A percentile compares a stretch with the other conserved stretches of the same genome.
Evolutionary conservation across 495 filamentous ascomycete genomes (phyloP).

Genomic region (Penicillium diatomitis): DNA sequence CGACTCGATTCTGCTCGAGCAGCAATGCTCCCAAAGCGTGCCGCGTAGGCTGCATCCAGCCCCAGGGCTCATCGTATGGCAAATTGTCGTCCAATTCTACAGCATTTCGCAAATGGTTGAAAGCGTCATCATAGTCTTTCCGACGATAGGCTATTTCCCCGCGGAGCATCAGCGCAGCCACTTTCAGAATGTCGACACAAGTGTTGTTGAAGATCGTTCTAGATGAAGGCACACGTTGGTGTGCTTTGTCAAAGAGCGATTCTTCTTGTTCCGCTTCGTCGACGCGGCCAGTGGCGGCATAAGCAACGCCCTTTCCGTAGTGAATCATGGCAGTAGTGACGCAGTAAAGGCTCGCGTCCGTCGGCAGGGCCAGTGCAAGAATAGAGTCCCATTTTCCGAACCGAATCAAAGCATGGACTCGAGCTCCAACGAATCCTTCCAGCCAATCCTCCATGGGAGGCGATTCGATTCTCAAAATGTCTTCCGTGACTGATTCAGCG

Average conservation of each 20-base stretch:
- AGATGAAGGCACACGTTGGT: constrained; percentile 36
- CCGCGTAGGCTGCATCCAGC: constrained; percentile 59
- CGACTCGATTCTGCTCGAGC: constrained; percentile 48
- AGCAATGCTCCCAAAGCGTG: constrained; percentile 58
- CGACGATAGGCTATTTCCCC: constrained; percentile 60
- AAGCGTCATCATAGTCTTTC: constrained; percentile 45
- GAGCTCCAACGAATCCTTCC: constrained; percentile 53
- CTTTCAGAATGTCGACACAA: constrained; percentile 46
- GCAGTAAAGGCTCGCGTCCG: constrained; percentile 47
- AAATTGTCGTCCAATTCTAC: constrained; percentile 47
- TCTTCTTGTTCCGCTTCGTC: constrained; percentile 38
- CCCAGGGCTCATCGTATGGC: constrained; percentile 61
- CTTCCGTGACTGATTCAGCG: constrained; percentile 47
- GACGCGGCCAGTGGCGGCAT: constrained; percentile 43
- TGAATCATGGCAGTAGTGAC: constrained; percentile 54
- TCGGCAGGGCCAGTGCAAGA: constrained; percentile 37
- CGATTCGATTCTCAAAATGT: constrained; percentile 48
- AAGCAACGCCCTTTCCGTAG: constrained; percentile 57
- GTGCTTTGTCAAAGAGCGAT: constrained; percentile 34
- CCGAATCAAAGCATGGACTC: constrained; percentile 54
- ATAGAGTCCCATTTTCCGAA: constrained; percentile 59
- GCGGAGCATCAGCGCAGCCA: constrained; percentile 55
- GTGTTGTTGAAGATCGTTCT: constrained; percentile 60
- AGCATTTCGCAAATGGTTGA: constrained; percentile 41
- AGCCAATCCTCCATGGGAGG: constrained; percentile 69